Conservation (phyloP, 257 asterid species). For the Scutellaria galericulata region DNA sequence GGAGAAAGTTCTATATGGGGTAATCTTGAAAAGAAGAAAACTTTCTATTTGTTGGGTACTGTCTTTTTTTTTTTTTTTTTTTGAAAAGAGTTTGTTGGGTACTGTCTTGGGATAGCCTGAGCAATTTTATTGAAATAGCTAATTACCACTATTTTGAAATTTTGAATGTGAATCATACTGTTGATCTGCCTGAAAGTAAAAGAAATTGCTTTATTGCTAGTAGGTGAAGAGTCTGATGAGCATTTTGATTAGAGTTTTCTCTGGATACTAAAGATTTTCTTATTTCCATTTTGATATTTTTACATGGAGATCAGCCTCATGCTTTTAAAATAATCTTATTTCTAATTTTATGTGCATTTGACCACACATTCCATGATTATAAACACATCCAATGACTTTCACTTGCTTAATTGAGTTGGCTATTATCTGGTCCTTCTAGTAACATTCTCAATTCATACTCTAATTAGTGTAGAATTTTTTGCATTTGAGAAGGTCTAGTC, state of each 20-base stretch:
- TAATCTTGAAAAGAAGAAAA: constrained; percentile 1
- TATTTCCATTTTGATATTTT: neutral
- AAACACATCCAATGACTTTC: constrained; percentile 3
- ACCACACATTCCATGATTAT: neutral
- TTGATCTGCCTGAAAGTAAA: constrained; percentile 11
- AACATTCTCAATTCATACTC: constrained; percentile 7
- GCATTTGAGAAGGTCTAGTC: neutral
- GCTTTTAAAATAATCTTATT: neutral
- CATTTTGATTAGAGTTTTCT: constrained; percentile 13
- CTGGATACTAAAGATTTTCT: neutral
- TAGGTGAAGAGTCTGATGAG: neutral
- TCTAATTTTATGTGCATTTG: neutral
- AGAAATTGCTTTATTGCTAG: constrained; percentile 2
- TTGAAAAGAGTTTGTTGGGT: neutral
- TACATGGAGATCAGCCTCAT: neutral
- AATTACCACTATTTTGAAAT: neutral
- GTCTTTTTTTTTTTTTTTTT: neutral
- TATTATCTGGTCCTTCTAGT: constrained; percentile 12
- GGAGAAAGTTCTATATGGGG: constrained; percentile 6
- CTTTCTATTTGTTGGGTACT: neutral
- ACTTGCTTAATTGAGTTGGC: neutral
- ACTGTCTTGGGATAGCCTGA: constrained; percentile 8
- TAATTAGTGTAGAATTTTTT: neutral
- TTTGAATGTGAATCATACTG: neutral
- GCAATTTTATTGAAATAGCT: constrained; percentile 10